A percentile compares a stretch with the other conserved stretches of the same genome.
phyloP scores from a whole-genome alignment of 148 eudicot species.

The Fagopyrum tataricum region DNA sequence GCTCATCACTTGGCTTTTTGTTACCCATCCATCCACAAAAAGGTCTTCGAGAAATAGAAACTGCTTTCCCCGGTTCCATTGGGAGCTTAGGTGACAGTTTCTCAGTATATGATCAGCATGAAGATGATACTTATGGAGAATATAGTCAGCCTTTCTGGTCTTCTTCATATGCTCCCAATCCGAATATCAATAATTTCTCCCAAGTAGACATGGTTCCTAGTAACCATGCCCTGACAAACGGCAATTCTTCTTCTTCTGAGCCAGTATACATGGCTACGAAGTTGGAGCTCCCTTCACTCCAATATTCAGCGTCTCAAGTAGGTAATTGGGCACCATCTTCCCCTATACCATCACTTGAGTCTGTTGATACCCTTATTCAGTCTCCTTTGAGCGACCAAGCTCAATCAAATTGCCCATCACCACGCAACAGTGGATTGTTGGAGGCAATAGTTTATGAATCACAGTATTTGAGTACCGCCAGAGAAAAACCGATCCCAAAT shows the following conservation, averaged over 20 bases:
- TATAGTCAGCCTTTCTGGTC: conserved; percentile 32
- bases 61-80: conserved; percentile 23
- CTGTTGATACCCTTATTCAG: conserved; percentile 46
- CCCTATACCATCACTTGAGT: conserved; percentile 55
- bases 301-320: conserved; percentile 45
- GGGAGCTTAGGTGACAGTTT: conserved; percentile 21
- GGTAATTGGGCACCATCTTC: conserved; percentile 46
- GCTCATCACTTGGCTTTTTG: conserved; percentile 25
- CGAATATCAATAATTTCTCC: conserved; percentile 16
- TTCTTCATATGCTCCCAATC: conserved; percentile 32
- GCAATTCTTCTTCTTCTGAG: conserved; percentile 66
- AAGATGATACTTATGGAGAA: conserved; percentile 19
- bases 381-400: conserved; percentile 48
- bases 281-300: conserved; percentile 99
- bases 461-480: conserved; percentile 24
- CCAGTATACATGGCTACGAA: conserved; percentile 58
- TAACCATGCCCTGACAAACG: conserved; percentile 69
- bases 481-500: conserved; percentile 23
- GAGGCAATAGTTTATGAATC: conserved; percentile 68
- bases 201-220: conserved; percentile 34
- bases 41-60: conserved; percentile 44
- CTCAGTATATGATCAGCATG: too few species aligned
- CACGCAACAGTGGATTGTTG: conserved; percentile 53
- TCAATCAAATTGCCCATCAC: conserved; percentile 46
- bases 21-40: conserved; percentile 44